Base-by-base conservation (phyloP, 2,329 filamentous ascomycete species). In the Fusarium sp. region DNA sequence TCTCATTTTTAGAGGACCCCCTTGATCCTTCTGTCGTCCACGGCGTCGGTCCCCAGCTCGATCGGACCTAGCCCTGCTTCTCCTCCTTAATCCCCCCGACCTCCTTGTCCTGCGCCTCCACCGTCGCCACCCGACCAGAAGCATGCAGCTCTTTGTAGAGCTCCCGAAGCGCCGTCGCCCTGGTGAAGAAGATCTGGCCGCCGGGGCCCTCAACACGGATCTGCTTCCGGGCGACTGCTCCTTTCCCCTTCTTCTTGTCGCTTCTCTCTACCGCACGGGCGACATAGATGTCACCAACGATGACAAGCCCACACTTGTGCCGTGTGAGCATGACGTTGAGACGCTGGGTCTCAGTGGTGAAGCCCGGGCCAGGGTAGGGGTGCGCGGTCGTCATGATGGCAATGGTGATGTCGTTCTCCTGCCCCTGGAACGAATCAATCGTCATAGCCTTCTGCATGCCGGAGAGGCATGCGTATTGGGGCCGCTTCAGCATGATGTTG, bases 211-310 rank as follows among this genome's bases (percentile, higher is more conserved):
- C 35, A n/a, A 67, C 8, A 32, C 30, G 9, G 30, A 32, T 32
- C 30, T 32, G 30, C 30, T 32, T 32, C 30, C 2, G 30, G 30
- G 30, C 30, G 30, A 32, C 30, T 32, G 30, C 9, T 32, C 30
- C 30, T 32, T 32, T 32, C 30, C 30, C 30, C 30, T 32, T 20
- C 25, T 59, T 52, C 25, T n/a, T 14, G 14, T 16, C 27, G 27
- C 16, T 52, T 48, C 16, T 57, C 5, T 14, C 11, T 5, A 71
- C 16, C 14, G 27, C 25, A 18, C 37, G 27, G 13, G 35, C 54
- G 43, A 73, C 72, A 16, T 77, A 61, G n/a, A 78, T 69, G 45
- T 80, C 77, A 5, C 76, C 76, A 7, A 79, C 48, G 11, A 78
- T 58, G 5, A 79, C 57, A 2, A 78, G 30, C 1, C 68, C 73